Base-by-base conservation (phyloP, 495 filamentous ascomycete genomes). In the Arthonia radiata region DNA sequence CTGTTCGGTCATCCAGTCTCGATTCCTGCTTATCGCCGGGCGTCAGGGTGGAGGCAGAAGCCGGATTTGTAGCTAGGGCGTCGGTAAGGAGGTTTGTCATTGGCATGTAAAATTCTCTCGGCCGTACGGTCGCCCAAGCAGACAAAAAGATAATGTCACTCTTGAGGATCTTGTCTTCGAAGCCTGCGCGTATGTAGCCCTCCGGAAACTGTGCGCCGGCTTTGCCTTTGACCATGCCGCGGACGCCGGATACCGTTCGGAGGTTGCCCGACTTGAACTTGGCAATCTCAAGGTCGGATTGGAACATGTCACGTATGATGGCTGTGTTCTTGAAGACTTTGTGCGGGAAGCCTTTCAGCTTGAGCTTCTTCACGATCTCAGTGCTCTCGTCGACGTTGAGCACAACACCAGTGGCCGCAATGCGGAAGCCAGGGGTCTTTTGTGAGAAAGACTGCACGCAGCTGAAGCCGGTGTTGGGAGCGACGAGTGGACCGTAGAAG, bases 301-400 rank as follows among this genome's bases (percentile, higher is more conserved):
- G 81, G 57, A 97, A 97, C 86, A 97, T 97, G 47, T 93, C 79
- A 44, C 81, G 83, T 56, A 97, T 86, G 50, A 97, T 94, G 11
- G 86, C 80, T 0, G 86, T 97, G 52, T 97, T 97, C 44, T 89
- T 89, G 64, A 92, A 97, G 48, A 97, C 90, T 56, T 94, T 97
- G 54, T 79, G 82, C 4, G 86, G 79, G 15, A 64, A 57, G 35
- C 81, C 81, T 10, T 78, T 89, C 15, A 97, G 62, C 46, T 94
- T 97, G 39, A 97, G 67, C 57, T 97, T 97, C 60, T 97, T 97
- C 41, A 94, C 89, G 36, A 97, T 93, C 40, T 93, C 83, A 1
- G 76, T 75, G 24, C 69, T 73, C 46, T 92, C 78, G 42, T 97
- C 86, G 7, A 97, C 89, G 38, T 67, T 76, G 26, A 91, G 47